phyloP scores from a whole-genome alignment of 768 basidiomycete species.

The Lactarius vividus region DNA sequence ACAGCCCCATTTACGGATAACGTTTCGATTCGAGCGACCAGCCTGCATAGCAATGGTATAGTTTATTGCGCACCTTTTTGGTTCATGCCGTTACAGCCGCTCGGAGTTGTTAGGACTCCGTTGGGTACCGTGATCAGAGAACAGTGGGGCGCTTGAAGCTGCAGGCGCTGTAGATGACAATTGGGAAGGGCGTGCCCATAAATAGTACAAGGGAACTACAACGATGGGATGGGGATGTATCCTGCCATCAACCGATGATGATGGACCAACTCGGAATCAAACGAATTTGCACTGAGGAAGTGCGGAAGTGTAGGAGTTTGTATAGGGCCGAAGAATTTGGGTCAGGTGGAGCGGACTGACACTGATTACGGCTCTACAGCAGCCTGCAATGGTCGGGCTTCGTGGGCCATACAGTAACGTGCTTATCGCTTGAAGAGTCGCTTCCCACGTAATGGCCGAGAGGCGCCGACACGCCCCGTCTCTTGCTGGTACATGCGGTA shows the following conservation, averaged over 20 bases:
- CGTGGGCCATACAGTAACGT: not conserved
- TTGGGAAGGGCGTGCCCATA: conserved; percentile 9
- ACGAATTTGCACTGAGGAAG: not conserved
- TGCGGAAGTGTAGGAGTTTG: not conserved
- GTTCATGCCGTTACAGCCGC: not conserved
- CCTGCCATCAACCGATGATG: not conserved
- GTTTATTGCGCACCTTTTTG: not conserved
- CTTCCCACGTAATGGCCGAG: conserved; percentile 65
- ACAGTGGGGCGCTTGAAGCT: not conserved
- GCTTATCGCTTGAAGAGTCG: conserved; percentile 51
- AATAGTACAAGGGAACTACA: conserved; percentile 6
- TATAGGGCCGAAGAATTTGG: not conserved
- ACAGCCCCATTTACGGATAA: not conserved
- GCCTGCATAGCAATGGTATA: not conserved
- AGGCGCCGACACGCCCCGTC: conserved; percentile 77
- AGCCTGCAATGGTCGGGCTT: conserved; percentile 6
- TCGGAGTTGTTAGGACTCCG: not conserved
- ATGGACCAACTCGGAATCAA: not conserved
- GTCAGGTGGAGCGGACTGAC: not conserved
- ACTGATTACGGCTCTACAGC: not conserved
- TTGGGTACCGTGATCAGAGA: not conserved
- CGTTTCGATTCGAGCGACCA: not conserved
- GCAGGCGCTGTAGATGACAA: not conserved
- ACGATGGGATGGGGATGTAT: not conserved
- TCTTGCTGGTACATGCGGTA: conserved; percentile 81